Conservation (phyloP, 768 basidiomycete species). For the Trametes punicea region DNA sequence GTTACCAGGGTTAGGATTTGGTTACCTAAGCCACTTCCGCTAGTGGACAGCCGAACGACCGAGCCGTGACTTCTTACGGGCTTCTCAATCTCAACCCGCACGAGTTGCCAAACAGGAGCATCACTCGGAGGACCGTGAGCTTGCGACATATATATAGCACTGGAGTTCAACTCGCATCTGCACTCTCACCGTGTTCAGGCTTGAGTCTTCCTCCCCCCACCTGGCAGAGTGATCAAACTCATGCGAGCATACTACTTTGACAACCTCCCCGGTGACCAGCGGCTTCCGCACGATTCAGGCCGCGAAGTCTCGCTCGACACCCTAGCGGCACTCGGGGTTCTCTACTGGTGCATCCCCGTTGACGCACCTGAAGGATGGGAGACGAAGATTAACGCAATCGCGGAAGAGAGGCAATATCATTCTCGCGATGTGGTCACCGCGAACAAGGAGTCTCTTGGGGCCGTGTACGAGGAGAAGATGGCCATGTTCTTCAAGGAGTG, state of each 20-base stretch:
- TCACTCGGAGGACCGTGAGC: too few relatives aligned
- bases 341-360: slow-evolving; percentile 64
- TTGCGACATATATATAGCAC: neutral
- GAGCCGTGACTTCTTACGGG: neutral
- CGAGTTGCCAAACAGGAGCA: too few relatives aligned
- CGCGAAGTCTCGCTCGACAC: slow-evolving; percentile 47
- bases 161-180: neutral
- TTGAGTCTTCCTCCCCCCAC: neutral
- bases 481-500: slow-evolving; percentile 84
- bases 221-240: neutral
- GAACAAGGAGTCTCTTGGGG: slow-evolving; percentile 76
- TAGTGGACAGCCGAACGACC: neutral
- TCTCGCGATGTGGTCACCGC: slow-evolving; percentile 80
- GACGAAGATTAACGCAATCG: slow-evolving; percentile 55
- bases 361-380: slow-evolving; percentile 46
- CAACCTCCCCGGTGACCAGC: slow-evolving; percentile 76
- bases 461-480: slow-evolving; percentile 77
- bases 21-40: neutral
- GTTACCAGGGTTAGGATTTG: neutral
- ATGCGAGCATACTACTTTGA: slow-evolving; percentile 81
- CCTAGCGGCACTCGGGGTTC: slow-evolving; percentile 59
- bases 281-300: slow-evolving; percentile 71
- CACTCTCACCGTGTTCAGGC: neutral
- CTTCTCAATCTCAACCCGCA: neutral
- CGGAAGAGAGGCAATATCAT: slow-evolving; percentile 71